These are phyloP conservation scores for Coemansia sp. DNA, from an alignment of 192 early-diverging fungal species.

Conservation along the genomic window DNA sequence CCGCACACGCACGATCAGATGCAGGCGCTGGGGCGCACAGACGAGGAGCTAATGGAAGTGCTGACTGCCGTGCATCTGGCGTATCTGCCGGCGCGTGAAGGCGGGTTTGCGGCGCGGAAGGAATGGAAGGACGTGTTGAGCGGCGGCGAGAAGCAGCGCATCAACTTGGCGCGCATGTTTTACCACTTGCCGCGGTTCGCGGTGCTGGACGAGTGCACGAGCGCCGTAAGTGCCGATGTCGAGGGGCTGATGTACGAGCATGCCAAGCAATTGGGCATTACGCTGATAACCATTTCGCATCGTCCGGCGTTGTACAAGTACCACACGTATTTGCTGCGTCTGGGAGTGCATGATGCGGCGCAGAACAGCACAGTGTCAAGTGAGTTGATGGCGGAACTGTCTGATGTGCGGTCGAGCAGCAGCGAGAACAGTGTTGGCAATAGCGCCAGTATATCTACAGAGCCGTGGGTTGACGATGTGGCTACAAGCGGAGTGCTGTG, in stretches of 20 bases:
- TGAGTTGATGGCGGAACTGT: not conserved
- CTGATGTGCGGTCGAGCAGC: conserved; percentile 4
- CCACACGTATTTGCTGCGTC: conserved; percentile 89
- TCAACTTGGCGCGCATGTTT: conserved; percentile 93
- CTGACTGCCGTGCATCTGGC: conserved; percentile 82
- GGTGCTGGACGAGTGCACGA: conserved; percentile 92
- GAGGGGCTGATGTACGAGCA: conserved; percentile 90
- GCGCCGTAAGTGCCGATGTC: conserved; percentile 87
- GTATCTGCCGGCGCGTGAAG: conserved; percentile 82
- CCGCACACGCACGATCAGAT: conserved; percentile 90
- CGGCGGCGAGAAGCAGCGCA: conserved; percentile 94
- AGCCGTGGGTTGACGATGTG: conserved; percentile 43
- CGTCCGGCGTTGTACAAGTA: conserved; percentile 94
- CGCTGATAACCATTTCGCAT: conserved; percentile 92
- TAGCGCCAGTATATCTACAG: conserved; percentile 23
- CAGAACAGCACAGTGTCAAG: not conserved
- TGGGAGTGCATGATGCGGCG: conserved; percentile 54
- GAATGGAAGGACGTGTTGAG: conserved; percentile 93
- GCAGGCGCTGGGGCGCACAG: conserved; percentile 71
- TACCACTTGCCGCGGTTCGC: conserved; percentile 95
- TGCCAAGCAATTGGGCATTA: conserved; percentile 80
- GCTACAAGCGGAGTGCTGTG: conserved; percentile 46
- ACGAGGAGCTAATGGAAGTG: conserved; percentile 81
- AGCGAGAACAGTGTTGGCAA: conserved; percentile 1
- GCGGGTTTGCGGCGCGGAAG: conserved; percentile 81